Conservation (phyloP, 345 rosid species). For the Eucalyptus grandis region DNA sequence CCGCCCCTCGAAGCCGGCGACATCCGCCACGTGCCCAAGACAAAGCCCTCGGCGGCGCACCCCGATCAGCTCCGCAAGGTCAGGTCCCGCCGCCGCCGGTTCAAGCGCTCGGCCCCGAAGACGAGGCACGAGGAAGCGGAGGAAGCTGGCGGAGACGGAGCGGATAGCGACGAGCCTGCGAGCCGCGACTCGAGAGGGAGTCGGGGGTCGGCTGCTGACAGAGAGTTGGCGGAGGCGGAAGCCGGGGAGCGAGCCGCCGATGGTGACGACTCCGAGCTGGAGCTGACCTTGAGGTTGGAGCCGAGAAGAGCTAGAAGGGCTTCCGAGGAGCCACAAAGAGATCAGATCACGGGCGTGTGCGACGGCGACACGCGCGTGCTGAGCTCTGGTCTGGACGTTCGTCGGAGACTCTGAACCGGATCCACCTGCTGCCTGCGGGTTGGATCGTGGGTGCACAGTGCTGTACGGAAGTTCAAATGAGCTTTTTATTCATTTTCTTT, state of each 20-base stretch:
- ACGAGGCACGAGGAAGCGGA: not conserved
- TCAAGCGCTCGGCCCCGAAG: slow-evolving; percentile 1
- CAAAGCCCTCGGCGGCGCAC: not conserved
- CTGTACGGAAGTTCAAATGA: not conserved
- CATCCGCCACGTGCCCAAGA: slow-evolving; percentile 23
- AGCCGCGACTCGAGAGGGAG: not conserved
- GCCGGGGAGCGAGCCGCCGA: slow-evolving; percentile 13
- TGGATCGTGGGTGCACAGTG: not conserved
- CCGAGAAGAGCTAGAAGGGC: not conserved
- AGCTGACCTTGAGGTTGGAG: slow-evolving; percentile 9
- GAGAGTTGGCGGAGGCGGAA: slow-evolving; percentile 14
- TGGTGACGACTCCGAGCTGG: not conserved
- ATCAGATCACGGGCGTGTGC: not conserved
- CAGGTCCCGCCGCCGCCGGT: slow-evolving; percentile 1
- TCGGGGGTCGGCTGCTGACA: not conserved
- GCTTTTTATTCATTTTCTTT: not conserved
- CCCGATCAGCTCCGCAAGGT: slow-evolving; percentile 4
- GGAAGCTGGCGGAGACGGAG: not conserved
- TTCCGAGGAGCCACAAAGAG: not conserved
- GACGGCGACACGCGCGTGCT: not conserved
- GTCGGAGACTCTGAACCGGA: not conserved
- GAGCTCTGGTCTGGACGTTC: not conserved
- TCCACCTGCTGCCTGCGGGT: not conserved
- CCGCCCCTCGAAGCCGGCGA: not conserved
- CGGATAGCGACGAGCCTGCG: not conserved